Evolutionary conservation across 108 stramenopile species (phyloP).

Genomic region (Nannochloropsis gaditana): DNA sequence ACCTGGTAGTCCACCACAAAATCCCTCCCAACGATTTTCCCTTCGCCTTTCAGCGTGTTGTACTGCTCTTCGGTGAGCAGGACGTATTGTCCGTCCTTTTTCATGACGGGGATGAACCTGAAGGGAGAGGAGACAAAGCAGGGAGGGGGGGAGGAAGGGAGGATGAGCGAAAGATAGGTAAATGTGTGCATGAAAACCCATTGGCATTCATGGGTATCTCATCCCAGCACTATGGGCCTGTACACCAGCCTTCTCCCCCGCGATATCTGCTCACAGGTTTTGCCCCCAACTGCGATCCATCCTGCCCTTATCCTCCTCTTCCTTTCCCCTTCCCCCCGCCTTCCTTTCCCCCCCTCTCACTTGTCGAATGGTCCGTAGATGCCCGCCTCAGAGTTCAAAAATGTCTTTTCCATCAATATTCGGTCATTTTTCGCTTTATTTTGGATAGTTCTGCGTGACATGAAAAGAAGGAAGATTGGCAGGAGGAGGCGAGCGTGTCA

Average conservation of each 20-base stretch:
- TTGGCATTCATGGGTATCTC: background rate
- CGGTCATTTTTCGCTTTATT: background rate
- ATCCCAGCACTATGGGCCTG: background rate
- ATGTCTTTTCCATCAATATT: background rate
- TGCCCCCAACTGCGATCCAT: too few species aligned
- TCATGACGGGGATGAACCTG: background rate
- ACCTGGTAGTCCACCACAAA: background rate
- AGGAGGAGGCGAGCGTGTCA: background rate
- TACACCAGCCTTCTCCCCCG: too few species aligned
- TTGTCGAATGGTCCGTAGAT: background rate
- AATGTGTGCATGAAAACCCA: background rate
- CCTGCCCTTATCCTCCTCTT: background rate
- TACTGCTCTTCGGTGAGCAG: background rate
- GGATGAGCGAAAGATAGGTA: background rate
- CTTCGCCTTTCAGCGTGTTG: background rate
- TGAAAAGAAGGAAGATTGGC: background rate
- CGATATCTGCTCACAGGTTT: too few species aligned
- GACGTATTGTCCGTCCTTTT: background rate
- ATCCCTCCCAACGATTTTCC: background rate
- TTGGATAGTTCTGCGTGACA: background rate
- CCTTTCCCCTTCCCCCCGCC: background rate
- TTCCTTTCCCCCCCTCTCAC: background rate
- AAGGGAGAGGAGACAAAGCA: background rate
- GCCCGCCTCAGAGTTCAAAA: constrained; percentile 1
- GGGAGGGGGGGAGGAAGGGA: background rate